Evolutionary conservation across 2,329 filamentous ascomycete species (phyloP), one percentile per base, ranked within the genome.

Genomic region (Gyromitra esculenta): DNA sequence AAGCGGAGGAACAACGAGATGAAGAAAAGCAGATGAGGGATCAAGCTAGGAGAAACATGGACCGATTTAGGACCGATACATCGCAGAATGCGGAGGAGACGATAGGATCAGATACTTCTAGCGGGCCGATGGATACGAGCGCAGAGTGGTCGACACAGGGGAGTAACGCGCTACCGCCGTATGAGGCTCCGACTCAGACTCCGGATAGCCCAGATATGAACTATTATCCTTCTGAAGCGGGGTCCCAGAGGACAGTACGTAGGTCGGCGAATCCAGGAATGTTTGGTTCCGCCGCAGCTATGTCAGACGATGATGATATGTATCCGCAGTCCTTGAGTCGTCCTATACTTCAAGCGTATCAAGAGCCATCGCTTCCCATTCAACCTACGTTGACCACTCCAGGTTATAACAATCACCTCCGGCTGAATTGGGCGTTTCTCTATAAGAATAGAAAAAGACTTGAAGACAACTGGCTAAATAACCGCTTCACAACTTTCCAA

Each of bases 391-490:
- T 84, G 87, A 48, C 90, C 85, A 85, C 83, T 82, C 76, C 89
- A 86, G 85, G 88, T 87, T 79, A 81, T 81, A 70, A 41, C 31
- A 60, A 59, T 11, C 18, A 83, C 80, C 82, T 90, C 74, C 91
- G 89, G 80, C 85, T 98, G 62, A 97, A 96, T 83, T 99, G 95
- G 94, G 92, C 94, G 68, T 93, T 96, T 82, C 86, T 99, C 0
- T 99, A 97, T 84, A 93, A 92, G 79, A 92, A 97, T 86, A 91
- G 96, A 76, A 88, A 91, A 72, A 88, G 90, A 25, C 85, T 99
- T 13, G 96, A 99, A 84, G 89, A 91, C 6, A 98, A 99, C 82
- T 99, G 96, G 96, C 90, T 93, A 75, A 87, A 90, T 21, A 94
- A 92, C 2, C 91, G 90, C 74, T 97, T 88, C 82, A 89, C 87